Evolutionary conservation across 1,139 yeast genomes (phyloP), one percentile per base, ranked within the genome.

Genomic region (Eremothecium cymbalariae): DNA sequence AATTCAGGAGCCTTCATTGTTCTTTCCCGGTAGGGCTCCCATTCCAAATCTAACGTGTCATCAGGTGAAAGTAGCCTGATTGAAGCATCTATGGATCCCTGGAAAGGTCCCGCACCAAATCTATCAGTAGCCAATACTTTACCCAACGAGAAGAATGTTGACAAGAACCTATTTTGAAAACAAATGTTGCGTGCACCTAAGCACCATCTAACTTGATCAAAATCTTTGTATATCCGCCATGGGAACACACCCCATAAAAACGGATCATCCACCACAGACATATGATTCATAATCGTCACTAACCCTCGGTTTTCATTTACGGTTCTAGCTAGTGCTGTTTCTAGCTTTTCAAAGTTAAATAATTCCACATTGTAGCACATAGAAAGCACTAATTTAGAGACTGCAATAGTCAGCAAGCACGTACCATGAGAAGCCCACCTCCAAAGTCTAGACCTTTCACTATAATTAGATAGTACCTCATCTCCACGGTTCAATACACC

Each of bases 201-300:
- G 4, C 95, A 88, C 97, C 97, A 90, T 50, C 98, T 66, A 37
- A 86, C 72, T 38, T 75, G 71, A 43, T 77, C 81, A 11, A 83
- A 63, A 40, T 77, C 73, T 14, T 64, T 59, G 45, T 75, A 80
- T 46, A 72, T 75, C 32, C 75, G 66, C 72, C 77, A 69, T 0
- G 96, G 96, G 40, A 88, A 65, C 29, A 83, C 73, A 0, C 94
- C 95, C 80, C 94, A 90, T 34, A 85, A 64, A 19, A 84, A 69
- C 0, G 98, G 98, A 51, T 90, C 98, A 54, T 90, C 98, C 17
- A 86, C 80, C 5, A 83, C 85, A 2, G 95, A 82, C 80, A 86
- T 83, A 53, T 90, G 98, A 56, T 90, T 90, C 94, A 88, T 85
- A n/a, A 88, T 74, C 0, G 97, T 85, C 39, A 88, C 49, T 4